phyloP scores from a whole-genome alignment of 345 rosid genomes.

The Populus simonii region DNA sequence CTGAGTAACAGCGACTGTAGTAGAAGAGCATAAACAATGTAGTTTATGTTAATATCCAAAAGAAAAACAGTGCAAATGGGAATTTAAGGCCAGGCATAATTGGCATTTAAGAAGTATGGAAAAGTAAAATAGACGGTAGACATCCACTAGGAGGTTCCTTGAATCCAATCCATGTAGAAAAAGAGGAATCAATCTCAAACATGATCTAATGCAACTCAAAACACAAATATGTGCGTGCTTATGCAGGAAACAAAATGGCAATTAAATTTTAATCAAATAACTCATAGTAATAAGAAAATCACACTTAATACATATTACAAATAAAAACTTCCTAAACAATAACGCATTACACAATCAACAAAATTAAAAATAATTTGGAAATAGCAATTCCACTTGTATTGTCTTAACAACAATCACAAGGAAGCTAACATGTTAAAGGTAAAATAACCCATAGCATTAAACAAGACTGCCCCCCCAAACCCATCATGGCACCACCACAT shows the following conservation, averaged over 20 bases:
- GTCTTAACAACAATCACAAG: neutral
- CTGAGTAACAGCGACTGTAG: constrained; percentile 94
- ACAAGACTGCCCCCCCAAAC: neutral
- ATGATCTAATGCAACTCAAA: neutral
- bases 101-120: neutral
- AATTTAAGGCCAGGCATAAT: neutral
- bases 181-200: neutral
- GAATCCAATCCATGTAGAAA: neutral
- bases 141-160: neutral
- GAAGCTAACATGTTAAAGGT: neutral
- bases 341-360: neutral
- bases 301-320: neutral
- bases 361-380: neutral
- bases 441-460: neutral
- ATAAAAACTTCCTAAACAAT: neutral
- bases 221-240: neutral
- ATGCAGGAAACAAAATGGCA: neutral
- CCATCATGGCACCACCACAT: neutral
- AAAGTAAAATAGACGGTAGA: neutral
- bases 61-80: neutral
- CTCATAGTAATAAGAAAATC: neutral
- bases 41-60: constrained; percentile 9
- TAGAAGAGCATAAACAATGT: neutral
- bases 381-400: neutral
- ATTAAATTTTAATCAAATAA: neutral